A percentile compares a stretch with the other conserved stretches of the same genome.
phyloP scores from a whole-genome alignment of 2,329 filamentous ascomycete species.

The Pseudocercospora vitis region DNA sequence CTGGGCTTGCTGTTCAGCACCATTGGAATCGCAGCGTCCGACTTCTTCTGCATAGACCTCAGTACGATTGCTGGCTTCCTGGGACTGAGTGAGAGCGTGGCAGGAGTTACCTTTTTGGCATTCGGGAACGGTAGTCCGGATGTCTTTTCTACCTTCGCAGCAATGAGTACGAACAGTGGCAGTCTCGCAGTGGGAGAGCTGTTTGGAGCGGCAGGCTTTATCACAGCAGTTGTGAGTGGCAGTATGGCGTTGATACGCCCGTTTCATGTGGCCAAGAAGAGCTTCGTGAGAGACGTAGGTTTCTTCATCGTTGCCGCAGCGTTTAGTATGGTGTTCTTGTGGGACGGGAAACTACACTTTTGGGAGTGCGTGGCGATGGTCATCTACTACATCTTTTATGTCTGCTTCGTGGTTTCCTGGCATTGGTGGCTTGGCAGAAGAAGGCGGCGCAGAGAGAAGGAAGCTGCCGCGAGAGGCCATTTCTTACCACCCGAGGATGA shows the following conservation, averaged over 20 bases:
- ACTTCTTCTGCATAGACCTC: constrained; percentile 97
- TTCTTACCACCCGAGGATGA: constrained; percentile 64
- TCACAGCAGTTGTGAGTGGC: constrained; percentile 91
- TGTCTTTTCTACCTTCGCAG: constrained; percentile 97
- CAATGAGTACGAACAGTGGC: constrained; percentile 96
- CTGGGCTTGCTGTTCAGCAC: constrained; percentile 89
- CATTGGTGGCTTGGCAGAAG: constrained; percentile 77
- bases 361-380: constrained; percentile 95
- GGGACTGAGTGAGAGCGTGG: constrained; percentile 92
- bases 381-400: constrained; percentile 85
- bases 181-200: constrained; percentile 94
- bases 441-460: constrained; percentile 62
- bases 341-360: constrained; percentile 76
- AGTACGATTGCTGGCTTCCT: constrained; percentile 87
- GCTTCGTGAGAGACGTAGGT: constrained; percentile 84
- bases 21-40: constrained; percentile 94
- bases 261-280: constrained; percentile 84
- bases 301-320: constrained; percentile 87
- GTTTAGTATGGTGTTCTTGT: constrained; percentile 84
- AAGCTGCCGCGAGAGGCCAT: constrained; percentile 72
- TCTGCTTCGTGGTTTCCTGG: constrained; percentile 82
- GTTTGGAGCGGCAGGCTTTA: constrained; percentile 92
- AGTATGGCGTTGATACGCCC: constrained; percentile 97
- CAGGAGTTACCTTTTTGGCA: constrained; percentile 92
- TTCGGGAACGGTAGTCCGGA: constrained; percentile 98